phyloP scores from a whole-genome alignment of 1,284 basidiomycete genomes.

The Neolentinus lepideus region DNA sequence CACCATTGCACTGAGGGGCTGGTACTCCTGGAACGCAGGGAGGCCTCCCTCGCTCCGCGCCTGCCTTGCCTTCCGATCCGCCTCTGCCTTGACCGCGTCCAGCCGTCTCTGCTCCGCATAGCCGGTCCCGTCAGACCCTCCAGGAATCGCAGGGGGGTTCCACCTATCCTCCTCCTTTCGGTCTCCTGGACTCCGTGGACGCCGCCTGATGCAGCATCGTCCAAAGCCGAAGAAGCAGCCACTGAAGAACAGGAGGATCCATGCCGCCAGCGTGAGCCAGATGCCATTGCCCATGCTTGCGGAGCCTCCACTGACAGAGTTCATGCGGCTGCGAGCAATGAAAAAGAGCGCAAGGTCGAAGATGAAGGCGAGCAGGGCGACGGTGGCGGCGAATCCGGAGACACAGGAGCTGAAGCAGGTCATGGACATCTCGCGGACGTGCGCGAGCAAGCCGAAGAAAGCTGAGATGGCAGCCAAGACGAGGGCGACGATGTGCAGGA shows the following conservation, averaged over 20 bases:
- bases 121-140: constrained; percentile 10
- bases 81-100: constrained; percentile 77
- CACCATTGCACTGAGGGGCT: constrained; percentile 54
- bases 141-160: constrained; percentile 19
- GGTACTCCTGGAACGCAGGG: constrained; percentile 66
- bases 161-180: constrained; percentile 25
- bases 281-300: constrained; percentile 75
- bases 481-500: constrained; percentile 83
- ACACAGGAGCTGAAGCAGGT: constrained; percentile 78
- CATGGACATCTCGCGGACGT: constrained; percentile 81
- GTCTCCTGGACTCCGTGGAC: constrained; percentile 35
- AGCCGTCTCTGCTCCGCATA: constrained; percentile 64
- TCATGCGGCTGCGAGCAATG: constrained; percentile 73
- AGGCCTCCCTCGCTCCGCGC: constrained; percentile 58
- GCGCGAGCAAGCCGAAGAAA: constrained; percentile 76
- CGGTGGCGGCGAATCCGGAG: constrained; percentile 68
- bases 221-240: constrained; percentile 82
- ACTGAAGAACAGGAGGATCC: constrained; percentile 76
- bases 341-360: constrained; percentile 87
- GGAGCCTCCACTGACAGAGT: constrained; percentile 55
- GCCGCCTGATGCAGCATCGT: constrained; percentile 60
- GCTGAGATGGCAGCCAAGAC: constrained; percentile 63
- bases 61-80: constrained; percentile 67
- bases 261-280: constrained; percentile 83
- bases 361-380: constrained; percentile 76